Base-by-base conservation (phyloP, 352 stramenopile genomes). In the Nothophytophthora sp. region DNA sequence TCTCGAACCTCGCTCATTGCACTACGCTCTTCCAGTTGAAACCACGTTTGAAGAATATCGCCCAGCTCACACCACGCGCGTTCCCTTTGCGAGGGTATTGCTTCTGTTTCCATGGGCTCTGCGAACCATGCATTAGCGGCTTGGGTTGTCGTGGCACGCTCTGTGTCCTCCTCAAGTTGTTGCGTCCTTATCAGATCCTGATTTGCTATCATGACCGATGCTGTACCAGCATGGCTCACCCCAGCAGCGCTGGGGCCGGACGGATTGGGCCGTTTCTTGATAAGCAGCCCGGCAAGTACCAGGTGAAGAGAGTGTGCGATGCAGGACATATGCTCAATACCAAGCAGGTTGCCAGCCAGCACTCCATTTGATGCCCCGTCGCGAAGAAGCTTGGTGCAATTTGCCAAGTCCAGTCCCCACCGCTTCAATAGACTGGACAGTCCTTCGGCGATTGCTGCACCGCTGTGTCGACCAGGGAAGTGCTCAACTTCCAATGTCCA, bases 401-500 rank as follows among this genome's bases (percentile, higher is more conserved):
- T 25, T 8, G 35, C 35, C 22, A 16, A 16, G 22, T 24, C 22
- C 8, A 41, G 35, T 5, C 35, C 35, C 35, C 35, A 41, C 6
- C 24, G 35, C 18, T 23, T 25, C 10, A 27, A 25, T 12, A 41
- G 16, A 23, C 24, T 41, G 15, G 35, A 15, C 35, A 41, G 16
- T 25, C n/a, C 35, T 5, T 41, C 27, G 12, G 38, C 38, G n/a
- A 50, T 50, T 25, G 16, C 32, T 18, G 10, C 43, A 39, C 27
- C 28, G 11, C 8, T 50, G 6, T 29, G 38, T 9, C 38, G 10
- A 46, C 5, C 53, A n/a, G 53, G 27, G 19, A 61, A 55, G 5
- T 5, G 36, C 13, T 50, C 6, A 1, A 61, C 53, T 37, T 55
- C 43, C 35, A 61, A 29, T 11, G 44, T 54, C 43, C 39, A 61